Conservation (phyloP, 2,329 filamentous ascomycete species). For the Colletotrichum spaethianum region DNA sequence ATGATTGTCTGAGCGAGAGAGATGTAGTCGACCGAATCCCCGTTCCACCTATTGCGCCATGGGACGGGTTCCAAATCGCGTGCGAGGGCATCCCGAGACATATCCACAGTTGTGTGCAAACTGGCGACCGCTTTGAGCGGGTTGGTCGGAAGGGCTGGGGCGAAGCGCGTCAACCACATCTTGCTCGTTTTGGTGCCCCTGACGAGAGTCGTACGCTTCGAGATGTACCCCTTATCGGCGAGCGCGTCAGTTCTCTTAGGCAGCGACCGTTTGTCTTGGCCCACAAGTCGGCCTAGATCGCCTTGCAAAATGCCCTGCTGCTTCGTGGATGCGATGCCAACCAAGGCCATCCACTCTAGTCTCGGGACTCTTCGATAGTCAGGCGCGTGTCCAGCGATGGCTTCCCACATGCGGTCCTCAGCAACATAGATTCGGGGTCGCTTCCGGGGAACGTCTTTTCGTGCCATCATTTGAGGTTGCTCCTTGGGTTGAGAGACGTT, state of each 20-base stretch:
- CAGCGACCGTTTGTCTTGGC: slow-evolving; percentile 75
- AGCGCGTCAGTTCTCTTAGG: slow-evolving; percentile 73
- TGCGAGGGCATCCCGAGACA: slow-evolving; percentile 48
- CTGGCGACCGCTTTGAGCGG: slow-evolving; percentile 36
- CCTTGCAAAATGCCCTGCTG: slow-evolving; percentile 72
- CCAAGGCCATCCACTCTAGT: slow-evolving; percentile 71
- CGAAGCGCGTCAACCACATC: slow-evolving; percentile 71
- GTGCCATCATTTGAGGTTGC: not conserved
- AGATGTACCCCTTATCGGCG: slow-evolving; percentile 72
- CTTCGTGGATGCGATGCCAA: slow-evolving; percentile 70
- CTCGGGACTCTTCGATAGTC: slow-evolving; percentile 71
- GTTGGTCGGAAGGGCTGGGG: slow-evolving; percentile 59
- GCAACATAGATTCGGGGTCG: slow-evolving; percentile 62
- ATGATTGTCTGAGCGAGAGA: slow-evolving; percentile 71
- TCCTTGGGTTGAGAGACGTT: not conserved
- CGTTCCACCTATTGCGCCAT: slow-evolving; percentile 70
- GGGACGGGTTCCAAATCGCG: slow-evolving; percentile 67
- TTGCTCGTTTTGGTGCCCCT: slow-evolving; percentile 74
- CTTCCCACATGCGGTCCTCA: slow-evolving; percentile 71
- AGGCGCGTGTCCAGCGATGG: slow-evolving; percentile 70
- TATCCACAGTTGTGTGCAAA: slow-evolving; percentile 19
- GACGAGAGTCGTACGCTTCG: slow-evolving; percentile 72
- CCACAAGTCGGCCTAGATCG: slow-evolving; percentile 69
- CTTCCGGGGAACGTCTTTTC: slow-evolving; percentile 12
- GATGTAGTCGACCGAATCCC: slow-evolving; percentile 70